Evolutionary conservation across 495 filamentous ascomycete genomes (phyloP).

Genomic region (Beverwykella pulmonaria): DNA sequence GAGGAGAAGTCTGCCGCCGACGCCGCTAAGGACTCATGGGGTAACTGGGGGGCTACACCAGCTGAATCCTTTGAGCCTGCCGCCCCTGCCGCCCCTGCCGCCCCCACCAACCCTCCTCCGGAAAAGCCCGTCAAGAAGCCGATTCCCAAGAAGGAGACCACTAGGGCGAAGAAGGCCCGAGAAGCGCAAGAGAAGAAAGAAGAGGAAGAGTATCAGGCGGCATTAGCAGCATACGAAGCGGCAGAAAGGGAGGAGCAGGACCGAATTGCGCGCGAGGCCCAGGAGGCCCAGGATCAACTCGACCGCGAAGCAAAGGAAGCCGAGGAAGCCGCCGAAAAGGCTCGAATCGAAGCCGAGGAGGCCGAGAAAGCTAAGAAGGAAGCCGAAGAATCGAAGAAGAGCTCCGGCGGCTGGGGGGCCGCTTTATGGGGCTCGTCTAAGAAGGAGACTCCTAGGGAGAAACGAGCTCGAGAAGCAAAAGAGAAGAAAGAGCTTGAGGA

Average conservation of each 20-base stretch:
- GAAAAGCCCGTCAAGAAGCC: conserved; percentile 20
- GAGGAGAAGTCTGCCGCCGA: conserved; percentile 14
- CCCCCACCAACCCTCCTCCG: not conserved
- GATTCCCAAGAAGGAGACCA: conserved; percentile 18
- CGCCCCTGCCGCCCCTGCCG: not conserved
- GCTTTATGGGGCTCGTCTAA: not conserved
- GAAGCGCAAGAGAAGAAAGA: conserved; percentile 21
- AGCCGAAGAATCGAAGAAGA: conserved; percentile 6
- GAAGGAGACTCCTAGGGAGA: conserved; percentile 18
- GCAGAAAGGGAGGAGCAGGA: conserved; percentile 16
- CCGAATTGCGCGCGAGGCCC: conserved; percentile 13
- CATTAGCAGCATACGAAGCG: not conserved
- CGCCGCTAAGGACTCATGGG: conserved; percentile 17
- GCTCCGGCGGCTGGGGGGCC: not conserved
- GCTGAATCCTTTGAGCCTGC: not conserved
- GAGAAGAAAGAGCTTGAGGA: conserved; percentile 25
- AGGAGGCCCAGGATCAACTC: conserved; percentile 14
- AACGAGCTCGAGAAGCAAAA: conserved; percentile 9
- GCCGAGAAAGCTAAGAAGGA: conserved; percentile 19
- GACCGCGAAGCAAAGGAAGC: conserved; percentile 29
- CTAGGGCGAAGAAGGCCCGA: conserved; percentile 8
- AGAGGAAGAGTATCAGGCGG: conserved; percentile 1
- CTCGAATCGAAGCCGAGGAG: conserved; percentile 21
- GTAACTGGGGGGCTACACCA: conserved; percentile 7
- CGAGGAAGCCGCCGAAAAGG: conserved; percentile 38